phyloP scores from a whole-genome alignment of 2,329 filamentous ascomycete genomes.

The Trichoderma sp. region DNA sequence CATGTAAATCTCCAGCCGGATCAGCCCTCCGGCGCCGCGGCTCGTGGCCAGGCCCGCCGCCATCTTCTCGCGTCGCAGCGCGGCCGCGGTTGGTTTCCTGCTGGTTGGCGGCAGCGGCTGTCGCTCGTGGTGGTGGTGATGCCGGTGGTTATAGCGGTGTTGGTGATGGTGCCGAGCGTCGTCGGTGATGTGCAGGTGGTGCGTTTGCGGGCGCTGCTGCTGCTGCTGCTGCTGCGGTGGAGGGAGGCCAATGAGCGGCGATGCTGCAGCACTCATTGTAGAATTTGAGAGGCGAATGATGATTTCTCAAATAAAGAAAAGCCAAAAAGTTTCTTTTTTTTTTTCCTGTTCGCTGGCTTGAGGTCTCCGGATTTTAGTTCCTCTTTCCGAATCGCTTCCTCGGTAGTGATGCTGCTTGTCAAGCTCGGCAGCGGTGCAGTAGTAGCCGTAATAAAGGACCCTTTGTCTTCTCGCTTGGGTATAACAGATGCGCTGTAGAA shows the following conservation, averaged over 20 bases:
- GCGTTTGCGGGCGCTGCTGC: neutral
- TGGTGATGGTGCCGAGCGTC: neutral
- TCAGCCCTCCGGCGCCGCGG: neutral
- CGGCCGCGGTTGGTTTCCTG: conserved; percentile 1
- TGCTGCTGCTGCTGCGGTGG: conserved; percentile 6
- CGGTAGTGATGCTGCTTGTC: neutral
- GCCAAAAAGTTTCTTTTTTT: neutral
- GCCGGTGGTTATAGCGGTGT: neutral
- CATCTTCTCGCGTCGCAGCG: conserved; percentile 11
- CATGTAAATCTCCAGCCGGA: conserved; percentile 50
- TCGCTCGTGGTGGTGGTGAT: neutral
- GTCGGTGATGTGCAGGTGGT: neutral
- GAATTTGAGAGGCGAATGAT: neutral
- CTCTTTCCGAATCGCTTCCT: neutral
- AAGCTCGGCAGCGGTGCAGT: neutral
- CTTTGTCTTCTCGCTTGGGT: neutral
- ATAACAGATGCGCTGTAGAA: neutral
- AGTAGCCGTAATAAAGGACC: neutral
- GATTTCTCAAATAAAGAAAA: neutral
- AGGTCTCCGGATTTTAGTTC: neutral
- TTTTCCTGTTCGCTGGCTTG: neutral
- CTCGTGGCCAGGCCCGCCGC: neutral
- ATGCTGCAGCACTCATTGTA: conserved; percentile 14
- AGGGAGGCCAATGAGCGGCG: neutral
- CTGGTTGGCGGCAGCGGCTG: conserved; percentile 13